phyloP scores from a whole-genome alignment of 2,329 filamentous ascomycete genomes.

The Ophiognomonia clavigignenti-juglandacearum region DNA sequence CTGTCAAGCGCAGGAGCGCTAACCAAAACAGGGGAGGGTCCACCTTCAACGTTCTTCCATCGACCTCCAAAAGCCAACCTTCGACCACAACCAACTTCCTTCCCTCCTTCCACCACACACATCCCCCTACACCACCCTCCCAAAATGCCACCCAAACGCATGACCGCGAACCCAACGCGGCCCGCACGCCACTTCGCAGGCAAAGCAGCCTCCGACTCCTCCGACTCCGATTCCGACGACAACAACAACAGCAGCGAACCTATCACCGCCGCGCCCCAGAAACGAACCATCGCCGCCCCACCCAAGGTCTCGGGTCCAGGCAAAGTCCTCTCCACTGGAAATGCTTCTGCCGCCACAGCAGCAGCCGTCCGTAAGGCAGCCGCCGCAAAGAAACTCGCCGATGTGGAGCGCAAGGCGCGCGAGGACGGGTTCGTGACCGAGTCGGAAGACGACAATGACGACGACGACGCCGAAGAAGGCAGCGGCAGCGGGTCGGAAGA shows the following conservation, averaged over 20 bases:
- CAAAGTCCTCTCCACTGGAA: conserved; percentile 47
- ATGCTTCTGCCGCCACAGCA: conserved; percentile 40
- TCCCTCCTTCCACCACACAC: background rate
- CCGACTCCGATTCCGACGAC: conserved; percentile 48
- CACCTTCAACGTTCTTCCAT: background rate
- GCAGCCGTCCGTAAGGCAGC: conserved; percentile 43
- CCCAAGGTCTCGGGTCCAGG: conserved; percentile 54
- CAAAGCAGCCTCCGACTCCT: conserved; percentile 55
- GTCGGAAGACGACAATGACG: conserved; percentile 41
- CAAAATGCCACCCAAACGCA: conserved; percentile 68
- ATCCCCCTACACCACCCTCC: background rate
- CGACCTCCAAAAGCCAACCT: background rate
- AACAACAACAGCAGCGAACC: conserved; percentile 27
- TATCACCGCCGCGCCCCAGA: conserved; percentile 24
- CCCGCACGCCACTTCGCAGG: conserved; percentile 82
- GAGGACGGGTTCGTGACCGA: conserved; percentile 63
- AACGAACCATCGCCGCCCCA: conserved; percentile 42
- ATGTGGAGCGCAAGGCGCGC: conserved; percentile 45
- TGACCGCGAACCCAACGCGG: conserved; percentile 86
- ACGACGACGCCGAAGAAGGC: conserved; percentile 32
- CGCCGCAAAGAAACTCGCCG: conserved; percentile 34
- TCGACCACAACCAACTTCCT: background rate
- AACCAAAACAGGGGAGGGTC: background rate
- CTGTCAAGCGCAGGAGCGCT: no score
- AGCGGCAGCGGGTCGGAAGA: conserved; percentile 26